Percentiles rank a stretch among this genome's conserved stretches.
phyloP scores from a whole-genome alignment of 495 filamentous ascomycete species.

The Hypoxylon lienhwacheense region DNA sequence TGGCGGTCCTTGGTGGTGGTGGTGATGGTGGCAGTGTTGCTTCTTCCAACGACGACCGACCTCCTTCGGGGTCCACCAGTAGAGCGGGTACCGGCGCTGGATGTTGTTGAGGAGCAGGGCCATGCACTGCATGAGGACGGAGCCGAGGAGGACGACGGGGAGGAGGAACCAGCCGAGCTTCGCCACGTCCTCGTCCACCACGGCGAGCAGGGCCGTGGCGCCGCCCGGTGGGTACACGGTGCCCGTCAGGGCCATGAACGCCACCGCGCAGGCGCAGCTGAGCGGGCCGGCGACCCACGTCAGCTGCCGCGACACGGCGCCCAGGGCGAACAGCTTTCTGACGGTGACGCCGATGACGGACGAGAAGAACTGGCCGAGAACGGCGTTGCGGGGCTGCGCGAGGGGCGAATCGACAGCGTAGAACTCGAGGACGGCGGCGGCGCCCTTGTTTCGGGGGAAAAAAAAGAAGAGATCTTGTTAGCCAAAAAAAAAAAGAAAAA shows the following conservation, averaged over 20 bases:
- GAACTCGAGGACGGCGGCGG: slow-evolving; percentile 75
- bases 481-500: no score
- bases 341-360: slow-evolving; percentile 67
- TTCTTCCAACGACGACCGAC: slow-evolving; percentile 36
- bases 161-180: slow-evolving; percentile 74
- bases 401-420: slow-evolving; percentile 78
- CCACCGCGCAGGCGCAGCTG: slow-evolving; percentile 67
- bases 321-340: slow-evolving; percentile 71
- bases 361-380: slow-evolving; percentile 72
- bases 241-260: slow-evolving; percentile 73
- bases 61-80: slow-evolving; percentile 69
- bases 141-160: slow-evolving; percentile 66
- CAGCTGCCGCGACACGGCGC: slow-evolving; percentile 53
- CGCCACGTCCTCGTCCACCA: slow-evolving; percentile 58
- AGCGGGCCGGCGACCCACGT: slow-evolving; percentile 72
- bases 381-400: slow-evolving; percentile 75
- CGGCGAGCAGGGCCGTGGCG: slow-evolving; percentile 80
- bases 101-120: slow-evolving; percentile 77
- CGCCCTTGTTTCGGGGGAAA: no score
- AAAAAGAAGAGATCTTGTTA: slow-evolving; percentile 6
- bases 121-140: slow-evolving; percentile 63
- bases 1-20: no score
- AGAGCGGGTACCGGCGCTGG: slow-evolving; percentile 72
- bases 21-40: slow-evolving; percentile 3
- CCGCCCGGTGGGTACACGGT: slow-evolving; percentile 88